Evolutionary conservation across 1,284 basidiomycete species (phyloP).

Genomic region (Malassezia equina): DNA sequence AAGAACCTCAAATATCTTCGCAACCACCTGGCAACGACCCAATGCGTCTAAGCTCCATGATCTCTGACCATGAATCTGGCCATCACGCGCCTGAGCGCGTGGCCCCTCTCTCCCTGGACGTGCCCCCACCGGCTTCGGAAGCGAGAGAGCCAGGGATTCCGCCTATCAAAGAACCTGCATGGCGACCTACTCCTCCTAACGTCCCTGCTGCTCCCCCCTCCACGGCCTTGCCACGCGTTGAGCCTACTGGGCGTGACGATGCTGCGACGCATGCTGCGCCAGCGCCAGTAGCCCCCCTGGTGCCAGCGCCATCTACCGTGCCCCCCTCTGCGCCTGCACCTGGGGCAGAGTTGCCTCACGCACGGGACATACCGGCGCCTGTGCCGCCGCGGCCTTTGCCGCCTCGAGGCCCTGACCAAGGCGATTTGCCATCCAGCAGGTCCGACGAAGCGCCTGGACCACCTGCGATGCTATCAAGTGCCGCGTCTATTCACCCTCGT

Average conservation of each 20-base stretch:
- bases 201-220: too few species aligned
- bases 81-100: not conserved
- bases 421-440: too few species aligned
- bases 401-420: not conserved
- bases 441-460: not conserved
- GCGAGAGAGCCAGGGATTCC: not conserved
- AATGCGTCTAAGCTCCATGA: slow-evolving; percentile 17
- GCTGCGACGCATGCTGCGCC: not conserved
- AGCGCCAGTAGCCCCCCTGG: not conserved
- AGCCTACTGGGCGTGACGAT: not conserved
- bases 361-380: not conserved
- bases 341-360: not conserved
- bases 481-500: not conserved
- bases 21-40: not conserved
- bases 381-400: not conserved
- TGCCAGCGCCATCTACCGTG: not conserved
- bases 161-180: not conserved
- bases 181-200: not conserved
- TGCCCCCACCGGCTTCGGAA: not conserved
- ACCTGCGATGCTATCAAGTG: not conserved
- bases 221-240: not conserved
- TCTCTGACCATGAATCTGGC: not conserved
- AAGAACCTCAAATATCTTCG: not conserved
- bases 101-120: not conserved
- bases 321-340: not conserved